Conservation (phyloP, 306 rosid genomes). For the Benincasa hispida region DNA sequence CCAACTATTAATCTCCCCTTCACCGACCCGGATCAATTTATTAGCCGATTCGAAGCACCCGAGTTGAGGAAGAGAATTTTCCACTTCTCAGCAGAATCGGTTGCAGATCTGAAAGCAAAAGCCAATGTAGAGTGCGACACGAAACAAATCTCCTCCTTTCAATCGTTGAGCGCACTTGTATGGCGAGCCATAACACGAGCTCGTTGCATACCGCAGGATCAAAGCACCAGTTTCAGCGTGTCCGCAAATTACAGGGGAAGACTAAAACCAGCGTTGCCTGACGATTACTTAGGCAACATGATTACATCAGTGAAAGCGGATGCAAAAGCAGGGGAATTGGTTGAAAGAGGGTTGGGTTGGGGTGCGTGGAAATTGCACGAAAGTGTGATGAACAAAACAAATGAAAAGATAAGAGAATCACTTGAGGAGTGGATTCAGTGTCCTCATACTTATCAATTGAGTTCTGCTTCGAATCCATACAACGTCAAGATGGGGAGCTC, state of each 20-base stretch:
- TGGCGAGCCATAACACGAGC: constrained; percentile 23
- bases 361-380: constrained; percentile 36
- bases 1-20: constrained; percentile 34
- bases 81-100: constrained; percentile 35
- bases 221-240: not conserved
- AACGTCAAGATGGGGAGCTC: constrained; percentile 15
- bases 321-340: constrained; percentile 24
- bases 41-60: constrained; percentile 26
- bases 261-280: constrained; percentile 27
- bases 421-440: constrained; percentile 20
- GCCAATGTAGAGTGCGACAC: constrained; percentile 35
- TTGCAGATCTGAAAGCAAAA: constrained; percentile 37
- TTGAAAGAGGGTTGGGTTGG: constrained; percentile 33
- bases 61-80: constrained; percentile 36
- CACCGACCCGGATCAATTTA: constrained; percentile 25
- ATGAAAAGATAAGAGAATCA: not conserved
- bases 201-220: not conserved
- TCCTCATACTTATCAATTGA: not conserved
- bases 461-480: too few species aligned
- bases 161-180: constrained; percentile 37
- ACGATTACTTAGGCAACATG: constrained; percentile 40
- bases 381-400: constrained; percentile 19
- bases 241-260: constrained; percentile 26
- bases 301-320: not conserved
- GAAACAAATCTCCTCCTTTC: constrained; percentile 37